These are phyloP conservation scores for Chrysopogon serrulatus DNA, from an alignment of 176 grass and related monocot species.

Conservation along the genomic window DNA sequence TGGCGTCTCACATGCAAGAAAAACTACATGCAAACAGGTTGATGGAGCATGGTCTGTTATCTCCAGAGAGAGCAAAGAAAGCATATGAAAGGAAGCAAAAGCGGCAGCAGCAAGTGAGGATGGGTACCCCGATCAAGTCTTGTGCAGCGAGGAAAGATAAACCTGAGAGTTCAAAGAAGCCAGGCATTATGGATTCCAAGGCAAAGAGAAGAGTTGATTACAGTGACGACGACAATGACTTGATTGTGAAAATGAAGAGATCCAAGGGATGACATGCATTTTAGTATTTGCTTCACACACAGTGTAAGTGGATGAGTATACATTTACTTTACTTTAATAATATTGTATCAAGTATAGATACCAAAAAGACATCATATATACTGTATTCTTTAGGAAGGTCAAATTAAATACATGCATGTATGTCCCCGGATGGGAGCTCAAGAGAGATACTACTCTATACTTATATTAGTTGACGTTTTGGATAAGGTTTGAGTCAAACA, in stretches of 20 bases:
- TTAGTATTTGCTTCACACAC: neutral
- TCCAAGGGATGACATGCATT: slow-evolving; percentile 38
- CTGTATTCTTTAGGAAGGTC: neutral
- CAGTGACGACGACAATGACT: slow-evolving; percentile 56
- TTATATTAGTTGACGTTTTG: too few relatives aligned
- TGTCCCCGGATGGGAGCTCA: neutral
- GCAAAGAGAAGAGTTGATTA: slow-evolving; percentile 71
- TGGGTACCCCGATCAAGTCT: slow-evolving; percentile 50
- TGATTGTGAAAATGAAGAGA: slow-evolving; percentile 66
- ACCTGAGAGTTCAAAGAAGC: slow-evolving; percentile 68
- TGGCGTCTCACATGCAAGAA: neutral
- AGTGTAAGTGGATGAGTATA: neutral
- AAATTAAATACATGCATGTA: slow-evolving; percentile 11
- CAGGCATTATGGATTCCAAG: slow-evolving; percentile 51
- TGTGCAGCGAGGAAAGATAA: slow-evolving; percentile 35
- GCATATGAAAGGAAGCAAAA: slow-evolving; percentile 82
- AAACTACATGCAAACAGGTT: slow-evolving; percentile 47
- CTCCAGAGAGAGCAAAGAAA: slow-evolving; percentile 82
- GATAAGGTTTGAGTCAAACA: too few relatives aligned
- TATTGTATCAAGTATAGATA: neutral
- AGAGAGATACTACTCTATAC: too few relatives aligned
- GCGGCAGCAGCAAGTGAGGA: slow-evolving; percentile 53
- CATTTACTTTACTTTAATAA: neutral
- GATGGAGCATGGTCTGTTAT: slow-evolving; percentile 95
- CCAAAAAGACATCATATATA: neutral